These are phyloP conservation scores for Posidonia australis DNA, from an alignment of 106 monocot genomes.

Conservation along the genomic window DNA sequence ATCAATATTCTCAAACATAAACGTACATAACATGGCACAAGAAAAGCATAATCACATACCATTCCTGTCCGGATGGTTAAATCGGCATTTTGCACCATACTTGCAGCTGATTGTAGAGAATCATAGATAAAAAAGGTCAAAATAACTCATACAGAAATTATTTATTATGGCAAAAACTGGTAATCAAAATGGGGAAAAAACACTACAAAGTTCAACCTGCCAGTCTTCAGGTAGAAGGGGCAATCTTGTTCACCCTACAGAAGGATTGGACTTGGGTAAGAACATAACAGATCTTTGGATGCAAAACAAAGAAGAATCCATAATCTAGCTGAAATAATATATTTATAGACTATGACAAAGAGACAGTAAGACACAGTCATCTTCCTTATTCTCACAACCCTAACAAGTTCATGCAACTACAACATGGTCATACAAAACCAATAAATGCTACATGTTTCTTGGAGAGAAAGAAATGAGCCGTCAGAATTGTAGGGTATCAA, in stretches of 20 bases:
- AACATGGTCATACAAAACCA: no score
- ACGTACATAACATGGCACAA: not conserved
- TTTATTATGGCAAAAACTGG: not conserved
- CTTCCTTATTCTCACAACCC: no score
- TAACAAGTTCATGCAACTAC: no score
- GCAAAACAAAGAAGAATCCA: not conserved
- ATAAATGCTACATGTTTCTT: no score
- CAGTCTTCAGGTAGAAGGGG: slow-evolving; percentile 93
- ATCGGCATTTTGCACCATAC: slow-evolving; percentile 73
- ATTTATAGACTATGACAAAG: no score
- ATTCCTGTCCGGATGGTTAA: slow-evolving; percentile 77
- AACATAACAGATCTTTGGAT: not conserved
- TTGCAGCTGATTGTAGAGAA: slow-evolving; percentile 64
- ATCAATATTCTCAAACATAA: not conserved
- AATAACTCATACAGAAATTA: not conserved
- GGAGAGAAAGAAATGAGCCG: no score
- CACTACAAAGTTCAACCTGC: slow-evolving; percentile 38
- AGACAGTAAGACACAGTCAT: no score
- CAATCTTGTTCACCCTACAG: slow-evolving; percentile 84
- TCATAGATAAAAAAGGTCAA: not conserved
- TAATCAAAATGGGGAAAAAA: not conserved
- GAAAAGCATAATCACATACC: slow-evolving; percentile 25
- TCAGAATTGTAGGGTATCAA: no score
- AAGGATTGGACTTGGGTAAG: not conserved
- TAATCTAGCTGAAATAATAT: no score